Evolutionary conservation across 805 yeast species (phyloP), one percentile per base, ranked within the genome.

Genomic region (Saccharomyces paradoxus): DNA sequence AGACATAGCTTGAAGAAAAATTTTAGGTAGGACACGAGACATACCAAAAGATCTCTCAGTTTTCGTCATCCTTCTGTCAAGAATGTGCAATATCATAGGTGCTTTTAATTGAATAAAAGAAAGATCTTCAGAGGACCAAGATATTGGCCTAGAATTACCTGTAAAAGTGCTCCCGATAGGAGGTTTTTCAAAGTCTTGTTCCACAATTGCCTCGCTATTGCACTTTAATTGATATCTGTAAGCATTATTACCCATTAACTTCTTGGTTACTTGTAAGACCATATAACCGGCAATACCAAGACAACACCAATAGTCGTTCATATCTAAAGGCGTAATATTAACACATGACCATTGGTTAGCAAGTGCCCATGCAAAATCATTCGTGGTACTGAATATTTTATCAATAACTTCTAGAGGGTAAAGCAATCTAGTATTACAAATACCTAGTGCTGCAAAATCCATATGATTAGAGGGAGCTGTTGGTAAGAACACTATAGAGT

Each of bases 291-390:
- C 79, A 56, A 94, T 82, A 2, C 98, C 99, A 29, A 87, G 71
- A 1, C 91, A 86, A 58, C 92, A 81, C 99, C 99, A 94, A 6
- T 88, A 60, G 68, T 94, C 97, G 60, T 87, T 82, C 66, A 83
- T 79, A 0, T 83, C 78, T 53, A 78, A 79, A 0, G 98, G 97
- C 2, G 89, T 84, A 21, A 94, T 89, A 66, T 88, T 89, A 37
- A 94, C 84, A 17, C 97, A 97, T 0, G 95, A 81, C 96, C 97
- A 94, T 68, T 94, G 99, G 4, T 82, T 79, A 0, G 98, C 86
- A 22, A 94, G 69, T 0, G 88, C 83, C 54, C 82, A 80, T 0
- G 92, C 77, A 2, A 94, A 68, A 0, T 74, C 66, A 56, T 87
- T 89, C 0, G 96, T 87, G 2, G 82, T 78, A 0, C 80, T 63